A percentile compares a stretch with the other conserved stretches of the same genome.
Evolutionary conservation across 2,329 filamentous ascomycete species (phyloP).

Genomic region (Alternaria ventricosa): DNA sequence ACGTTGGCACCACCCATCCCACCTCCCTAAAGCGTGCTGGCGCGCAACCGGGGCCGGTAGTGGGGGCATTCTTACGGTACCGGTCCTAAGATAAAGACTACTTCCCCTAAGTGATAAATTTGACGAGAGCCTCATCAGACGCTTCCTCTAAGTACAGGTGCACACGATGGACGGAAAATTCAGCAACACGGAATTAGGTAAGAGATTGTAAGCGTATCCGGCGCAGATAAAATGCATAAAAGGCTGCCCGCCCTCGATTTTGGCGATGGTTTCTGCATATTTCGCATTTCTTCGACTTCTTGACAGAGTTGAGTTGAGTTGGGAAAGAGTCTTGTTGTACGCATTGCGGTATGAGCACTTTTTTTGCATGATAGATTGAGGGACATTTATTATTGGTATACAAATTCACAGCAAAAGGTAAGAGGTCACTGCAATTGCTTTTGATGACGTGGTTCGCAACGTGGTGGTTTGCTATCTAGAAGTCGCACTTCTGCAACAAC

Average conservation of each 20-base stretch:
- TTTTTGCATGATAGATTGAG: not conserved
- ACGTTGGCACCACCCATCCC: not conserved
- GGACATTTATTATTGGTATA: not conserved
- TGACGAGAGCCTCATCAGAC: slow-evolving; percentile 25
- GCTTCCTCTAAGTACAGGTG: slow-evolving; percentile 44
- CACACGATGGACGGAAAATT: slow-evolving; percentile 36
- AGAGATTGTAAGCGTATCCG: slow-evolving; percentile 32
- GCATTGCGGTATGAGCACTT: not conserved
- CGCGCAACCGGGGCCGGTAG: slow-evolving; percentile 1
- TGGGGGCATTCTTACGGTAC: not conserved
- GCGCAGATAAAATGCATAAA: slow-evolving; percentile 44
- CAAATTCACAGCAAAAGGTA: not conserved
- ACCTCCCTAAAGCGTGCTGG: slow-evolving; percentile 30
- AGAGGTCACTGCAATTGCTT: not conserved
- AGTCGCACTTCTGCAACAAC: not conserved
- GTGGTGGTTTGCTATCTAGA: not conserved
- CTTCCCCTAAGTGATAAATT: slow-evolving; percentile 43
- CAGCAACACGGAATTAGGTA: slow-evolving; percentile 43
- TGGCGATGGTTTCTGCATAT: not conserved
- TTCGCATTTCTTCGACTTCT: not conserved
- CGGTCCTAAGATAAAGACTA: slow-evolving; percentile 27
- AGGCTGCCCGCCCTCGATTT: slow-evolving; percentile 28
- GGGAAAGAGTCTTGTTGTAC: not conserved
- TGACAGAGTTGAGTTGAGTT: not conserved
- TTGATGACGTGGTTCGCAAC: not conserved